Base-by-base conservation (phyloP, 805 yeast species). In the Starmerella bombi region DNA sequence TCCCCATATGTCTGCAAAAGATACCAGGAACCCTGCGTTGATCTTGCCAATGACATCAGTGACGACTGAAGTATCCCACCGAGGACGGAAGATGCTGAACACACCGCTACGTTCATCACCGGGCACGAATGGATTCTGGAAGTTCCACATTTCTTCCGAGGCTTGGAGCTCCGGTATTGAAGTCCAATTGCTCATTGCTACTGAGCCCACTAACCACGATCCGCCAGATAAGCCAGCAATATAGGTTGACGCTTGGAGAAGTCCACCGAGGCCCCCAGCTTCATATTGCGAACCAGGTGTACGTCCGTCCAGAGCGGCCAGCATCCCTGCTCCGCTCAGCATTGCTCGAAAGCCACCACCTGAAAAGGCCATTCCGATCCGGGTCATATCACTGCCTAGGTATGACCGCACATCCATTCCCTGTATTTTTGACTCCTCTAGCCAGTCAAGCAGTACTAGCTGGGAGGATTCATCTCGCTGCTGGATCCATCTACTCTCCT, bases 331-430 rank as follows among this genome's bases (percentile, higher is more conserved):
- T 2, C 93, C 94, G 42, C 69, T 62, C 34, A 84, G 61, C 83
- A 84, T 81, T 25, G 94, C 93, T 46, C 95, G 70, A 59, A 81
- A 84, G 3, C 94, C 94, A 55, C 95, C 94, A 34, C 94, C 94
- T 14, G 82, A 69, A 50, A 74, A 72, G 9, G 80, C 74, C 22
- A 71, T 49, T 3, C 74, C 85, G 32, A 79, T 63, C 36, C 67
- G 64, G 42, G 71, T 63, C 6, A 70, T 45, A 18, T 45, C 32
- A 7, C 17, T 10, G 4, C 17, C 25, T 25, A 49, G 9, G 38
- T 41, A 65, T 8, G 42, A 27, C 3, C 65, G 64, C 2, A 67
- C 66, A 45, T 71, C 67, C 44, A 73, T 69, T 44, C 66, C 74
- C 10, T 61, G 54, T 55, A 74, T 53, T 37, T 64, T 64, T 16